A percentile compares a stretch with the other conserved stretches of the same genome.
Evolutionary conservation across 495 filamentous ascomycete species (phyloP).

Genomic region (Bryoglossum gracile): DNA sequence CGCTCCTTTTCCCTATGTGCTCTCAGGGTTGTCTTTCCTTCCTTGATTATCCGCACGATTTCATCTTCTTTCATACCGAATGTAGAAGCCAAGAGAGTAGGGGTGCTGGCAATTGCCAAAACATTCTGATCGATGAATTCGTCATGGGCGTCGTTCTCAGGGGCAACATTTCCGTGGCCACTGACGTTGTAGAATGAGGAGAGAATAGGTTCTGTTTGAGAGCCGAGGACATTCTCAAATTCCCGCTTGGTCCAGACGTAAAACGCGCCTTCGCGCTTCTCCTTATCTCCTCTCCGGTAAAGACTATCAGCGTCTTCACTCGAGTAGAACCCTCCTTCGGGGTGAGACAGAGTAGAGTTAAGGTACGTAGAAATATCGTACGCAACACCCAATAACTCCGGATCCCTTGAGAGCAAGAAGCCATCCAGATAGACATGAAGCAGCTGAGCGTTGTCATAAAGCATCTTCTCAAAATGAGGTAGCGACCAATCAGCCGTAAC

Average conservation of each 20-base stretch:
- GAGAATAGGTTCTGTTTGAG: conserved; percentile 63
- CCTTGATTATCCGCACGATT: conserved; percentile 60
- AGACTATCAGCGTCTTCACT: conserved; percentile 92
- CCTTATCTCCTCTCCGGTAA: conserved; percentile 62
- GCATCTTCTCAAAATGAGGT: conserved; percentile 98
- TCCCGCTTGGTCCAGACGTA: conserved; percentile 93
- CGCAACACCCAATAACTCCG: conserved; percentile 70
- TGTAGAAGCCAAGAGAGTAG: conserved; percentile 64
- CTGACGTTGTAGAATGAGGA: conserved; percentile 81
- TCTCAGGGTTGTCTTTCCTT: conserved; percentile 61
- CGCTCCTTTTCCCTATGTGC: conserved; percentile 69
- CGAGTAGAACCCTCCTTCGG: conserved; percentile 73
- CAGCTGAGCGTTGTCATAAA: conserved; percentile 89
- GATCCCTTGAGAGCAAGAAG: conserved; percentile 62
- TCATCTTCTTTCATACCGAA: conserved; percentile 70
- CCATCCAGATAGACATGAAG: conserved; percentile 83
- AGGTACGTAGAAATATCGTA: conserved; percentile 82
- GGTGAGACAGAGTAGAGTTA: conserved; percentile 54
- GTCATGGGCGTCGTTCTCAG: conserved; percentile 78
- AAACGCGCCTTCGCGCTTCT: conserved; percentile 90
- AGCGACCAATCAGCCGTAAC: conserved; percentile 86
- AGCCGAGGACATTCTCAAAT: conserved; percentile 67
- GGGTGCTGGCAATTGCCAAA: conserved; percentile 41
- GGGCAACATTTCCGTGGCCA: conserved; percentile 83
- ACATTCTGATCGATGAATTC: conserved; percentile 86